Percentiles rank a stretch among this genome's conserved stretches.
Evolutionary conservation across 192 early-diverging fungal genomes (phyloP).

Genomic region (Coemansia umbellata): DNA sequence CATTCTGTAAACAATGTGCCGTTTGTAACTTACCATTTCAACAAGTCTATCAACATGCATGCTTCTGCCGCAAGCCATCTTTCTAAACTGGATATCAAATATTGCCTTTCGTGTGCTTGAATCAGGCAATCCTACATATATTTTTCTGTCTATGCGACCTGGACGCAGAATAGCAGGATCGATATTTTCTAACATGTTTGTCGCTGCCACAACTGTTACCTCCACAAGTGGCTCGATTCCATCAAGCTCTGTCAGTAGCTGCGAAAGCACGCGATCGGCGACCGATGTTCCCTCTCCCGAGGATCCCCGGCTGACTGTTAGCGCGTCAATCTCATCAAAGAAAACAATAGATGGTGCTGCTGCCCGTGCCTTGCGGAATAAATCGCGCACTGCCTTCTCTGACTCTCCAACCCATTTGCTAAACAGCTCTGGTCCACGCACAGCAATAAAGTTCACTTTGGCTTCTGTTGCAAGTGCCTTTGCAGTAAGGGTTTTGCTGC

Average conservation of each 20-base stretch:
- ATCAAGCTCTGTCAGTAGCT: constrained; percentile 91
- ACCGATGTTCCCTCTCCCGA: constrained; percentile 73
- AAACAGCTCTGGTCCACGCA: constrained; percentile 97
- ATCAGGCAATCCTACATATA: constrained; percentile 94
- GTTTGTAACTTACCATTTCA: not conserved
- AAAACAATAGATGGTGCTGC: constrained; percentile 96
- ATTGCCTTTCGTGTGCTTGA: constrained; percentile 70
- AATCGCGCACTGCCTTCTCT: constrained; percentile 90
- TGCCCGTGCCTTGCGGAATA: constrained; percentile 92
- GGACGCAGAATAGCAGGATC: constrained; percentile 90
- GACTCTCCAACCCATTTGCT: constrained; percentile 99
- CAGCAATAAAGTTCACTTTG: constrained; percentile 95
- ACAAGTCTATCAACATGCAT: not conserved
- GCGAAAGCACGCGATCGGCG: constrained; percentile 90
- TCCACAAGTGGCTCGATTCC: constrained; percentile 93
- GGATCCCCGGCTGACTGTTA: constrained; percentile 78
- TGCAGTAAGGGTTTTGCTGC: constrained; percentile 96
- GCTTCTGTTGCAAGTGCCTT: constrained; percentile 96
- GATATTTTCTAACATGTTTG: constrained; percentile 95
- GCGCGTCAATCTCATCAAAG: constrained; percentile 98
- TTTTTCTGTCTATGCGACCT: constrained; percentile 89
- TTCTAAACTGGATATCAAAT: constrained; percentile 66
- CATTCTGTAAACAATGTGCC: not conserved
- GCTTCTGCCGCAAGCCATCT: constrained; percentile 58
- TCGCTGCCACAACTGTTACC: constrained; percentile 96